Base-by-base conservation (phyloP, 2,329 filamentous ascomycete species). In the Penicillium polonicum region DNA sequence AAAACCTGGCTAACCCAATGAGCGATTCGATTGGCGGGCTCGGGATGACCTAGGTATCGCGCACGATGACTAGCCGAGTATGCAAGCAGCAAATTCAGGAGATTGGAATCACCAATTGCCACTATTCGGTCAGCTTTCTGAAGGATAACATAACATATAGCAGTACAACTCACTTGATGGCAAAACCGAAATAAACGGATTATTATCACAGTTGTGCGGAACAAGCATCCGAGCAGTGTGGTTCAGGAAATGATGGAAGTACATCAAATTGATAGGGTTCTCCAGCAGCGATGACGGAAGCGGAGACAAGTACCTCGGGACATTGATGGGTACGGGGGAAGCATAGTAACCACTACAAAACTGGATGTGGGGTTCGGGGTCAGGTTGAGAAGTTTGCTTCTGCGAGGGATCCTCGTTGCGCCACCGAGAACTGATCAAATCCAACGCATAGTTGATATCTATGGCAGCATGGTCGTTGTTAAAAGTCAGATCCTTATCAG, bases 51-150 rank as follows among this genome's bases (percentile, higher is more conserved):
- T 21, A 94, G 78, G 33, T 93, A 83, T 44, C 88, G 85, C 10
- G 91, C 89, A 55, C 90, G 85, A 71, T 95, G 91, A 29, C 87
- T 90, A n/a, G 91, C 91, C 65, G 89, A 91, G 72, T 92, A 95
- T 21, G 91, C 88, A 25, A 95, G 81, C 48, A 94, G 79, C 33
- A 95, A 78, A 63, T 90, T 89, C 52, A 95, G 80, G 1, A 95
- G 82, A 66, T 91, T 88, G 3, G 65, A 62, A 51, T 71, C 70
- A 58, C 72, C 70, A 48, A 79, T 72, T 6, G 77, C 78, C 78
- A 80, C 77, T 79, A 25, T 31, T 74, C 74, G 42, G 64, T 85
- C 79, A 53, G 83, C 77, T 25, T 38, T 19, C 5, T 9, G 80
- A 78, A 39, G 80, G 74, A 41, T 9, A 10, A 13, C 21, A 15